Evolutionary conservation across 2,329 filamentous ascomycete species (phyloP).

Genomic region (Fusarium coicis): DNA sequence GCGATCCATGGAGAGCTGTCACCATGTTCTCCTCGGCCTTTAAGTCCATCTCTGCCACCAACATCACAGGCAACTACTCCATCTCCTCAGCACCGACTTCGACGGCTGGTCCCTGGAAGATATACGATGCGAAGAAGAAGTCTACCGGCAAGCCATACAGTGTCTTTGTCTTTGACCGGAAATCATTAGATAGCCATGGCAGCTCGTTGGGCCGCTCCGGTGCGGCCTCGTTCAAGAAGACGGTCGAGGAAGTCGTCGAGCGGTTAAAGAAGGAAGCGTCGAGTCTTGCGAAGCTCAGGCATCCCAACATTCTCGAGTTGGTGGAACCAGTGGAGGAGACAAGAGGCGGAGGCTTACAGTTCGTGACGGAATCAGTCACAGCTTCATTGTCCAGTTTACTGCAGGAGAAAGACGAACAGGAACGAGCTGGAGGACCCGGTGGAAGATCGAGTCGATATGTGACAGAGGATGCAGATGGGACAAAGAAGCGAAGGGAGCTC

Average conservation of each 20-base stretch:
- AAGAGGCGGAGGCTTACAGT: conserved; percentile 89
- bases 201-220: conserved; percentile 53
- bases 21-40: conserved; percentile 91
- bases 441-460: conserved; percentile 82
- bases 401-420: conserved; percentile 89
- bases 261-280: conserved; percentile 91
- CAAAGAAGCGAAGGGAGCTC: conserved; percentile 78
- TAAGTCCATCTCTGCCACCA: conserved; percentile 90
- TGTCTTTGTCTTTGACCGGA: conserved; percentile 94
- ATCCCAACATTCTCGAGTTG: conserved; percentile 91
- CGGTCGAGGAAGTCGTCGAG: conserved; percentile 90
- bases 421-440: conserved; percentile 73
- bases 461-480: conserved; percentile 80
- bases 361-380: conserved; percentile 92
- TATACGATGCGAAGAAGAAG: conserved; percentile 97
- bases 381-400: conserved; percentile 86
- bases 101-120: conserved; percentile 92
- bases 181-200: conserved; percentile 75
- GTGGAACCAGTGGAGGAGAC: conserved; percentile 97
- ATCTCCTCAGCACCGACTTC: conserved; percentile 81
- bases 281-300: conserved; percentile 85
- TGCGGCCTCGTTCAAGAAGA: conserved; percentile 78
- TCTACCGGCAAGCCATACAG: conserved; percentile 89
- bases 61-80: conserved; percentile 92
- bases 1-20: conserved; percentile 36